Conservation (phyloP, 192 early-diverging fungal species). For the Umbelopsis isabellina region DNA sequence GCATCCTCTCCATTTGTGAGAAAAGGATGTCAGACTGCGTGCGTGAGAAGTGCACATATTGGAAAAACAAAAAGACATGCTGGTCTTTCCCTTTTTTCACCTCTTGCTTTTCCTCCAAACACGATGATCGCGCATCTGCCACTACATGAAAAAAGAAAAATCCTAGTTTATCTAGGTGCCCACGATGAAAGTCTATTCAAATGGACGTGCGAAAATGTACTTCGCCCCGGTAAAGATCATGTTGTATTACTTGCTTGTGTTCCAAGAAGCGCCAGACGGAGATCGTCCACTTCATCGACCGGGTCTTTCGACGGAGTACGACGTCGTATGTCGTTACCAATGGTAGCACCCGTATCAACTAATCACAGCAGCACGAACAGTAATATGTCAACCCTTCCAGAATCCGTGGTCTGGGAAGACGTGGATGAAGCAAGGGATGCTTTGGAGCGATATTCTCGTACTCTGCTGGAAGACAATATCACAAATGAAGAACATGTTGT, state of each 20-base stretch:
- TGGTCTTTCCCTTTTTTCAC: background rate
- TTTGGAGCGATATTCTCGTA: background rate
- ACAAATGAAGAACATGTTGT: constrained; percentile 19
- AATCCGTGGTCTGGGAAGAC: background rate
- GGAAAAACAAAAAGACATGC: background rate
- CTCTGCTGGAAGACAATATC: background rate
- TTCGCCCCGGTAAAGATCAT: constrained; percentile 20
- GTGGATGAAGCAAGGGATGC: constrained; percentile 12
- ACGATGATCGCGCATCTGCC: background rate
- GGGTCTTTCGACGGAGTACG: constrained; percentile 6
- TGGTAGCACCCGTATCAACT: background rate
- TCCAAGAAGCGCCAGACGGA: constrained; percentile 7
- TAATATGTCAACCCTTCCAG: background rate
- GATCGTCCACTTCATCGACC: constrained; percentile 6
- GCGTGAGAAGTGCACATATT: constrained; percentile 10
- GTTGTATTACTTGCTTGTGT: constrained; percentile 23
- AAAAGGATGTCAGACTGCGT: background rate
- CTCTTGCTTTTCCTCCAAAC: background rate
- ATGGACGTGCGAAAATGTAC: constrained; percentile 8
- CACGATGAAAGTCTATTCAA: constrained; percentile 3
- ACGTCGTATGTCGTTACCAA: background rate
- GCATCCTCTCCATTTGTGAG: constrained; percentile 2
- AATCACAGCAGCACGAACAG: background rate
- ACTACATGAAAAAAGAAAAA: constrained; percentile 18
- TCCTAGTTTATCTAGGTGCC: constrained; percentile 9